A percentile compares a stretch with the other conserved stretches of the same genome.
Conservation (phyloP, 2,329 filamentous ascomycete species). For the Paecilomyces dactylethromorphus region DNA sequence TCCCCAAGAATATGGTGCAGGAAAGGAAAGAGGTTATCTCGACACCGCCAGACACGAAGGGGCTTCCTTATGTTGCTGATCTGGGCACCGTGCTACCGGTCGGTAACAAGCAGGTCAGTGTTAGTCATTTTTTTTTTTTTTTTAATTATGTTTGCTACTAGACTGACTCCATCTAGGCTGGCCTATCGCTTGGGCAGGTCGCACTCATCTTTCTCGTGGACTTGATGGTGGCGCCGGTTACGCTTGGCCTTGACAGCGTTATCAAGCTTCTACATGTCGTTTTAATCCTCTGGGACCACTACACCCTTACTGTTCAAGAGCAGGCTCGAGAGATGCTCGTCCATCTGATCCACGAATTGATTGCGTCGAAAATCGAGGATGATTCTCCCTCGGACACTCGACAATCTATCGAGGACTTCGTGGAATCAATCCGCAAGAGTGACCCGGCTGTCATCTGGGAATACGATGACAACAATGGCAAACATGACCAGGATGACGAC, state of each 20-base stretch:
- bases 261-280: constrained; percentile 85
- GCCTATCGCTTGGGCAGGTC: constrained; percentile 86
- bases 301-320: constrained; percentile 89
- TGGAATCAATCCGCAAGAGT: constrained; percentile 78
- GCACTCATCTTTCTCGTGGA: constrained; percentile 92
- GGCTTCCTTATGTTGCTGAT: constrained; percentile 85
- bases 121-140: background rate
- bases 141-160: background rate
- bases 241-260: constrained; percentile 70
- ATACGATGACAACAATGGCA: constrained; percentile 88
- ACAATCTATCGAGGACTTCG: constrained; percentile 74
- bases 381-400: constrained; percentile 61
- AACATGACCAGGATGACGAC: constrained; percentile 61
- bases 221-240: constrained; percentile 86
- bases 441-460: constrained; percentile 83
- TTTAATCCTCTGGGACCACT: constrained; percentile 94
- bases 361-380: constrained; percentile 72
- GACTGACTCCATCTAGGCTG: constrained; percentile 44
- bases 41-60: constrained; percentile 59
- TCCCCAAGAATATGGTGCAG: constrained; percentile 93
- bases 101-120: constrained; percentile 72
- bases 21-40: constrained; percentile 68
- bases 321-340: constrained; percentile 97
- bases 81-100: constrained; percentile 70
- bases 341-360: constrained; percentile 91